Evolutionary conservation across 2,329 filamentous ascomycete genomes (phyloP).

Genomic region (Drechslerella dactyloides): DNA sequence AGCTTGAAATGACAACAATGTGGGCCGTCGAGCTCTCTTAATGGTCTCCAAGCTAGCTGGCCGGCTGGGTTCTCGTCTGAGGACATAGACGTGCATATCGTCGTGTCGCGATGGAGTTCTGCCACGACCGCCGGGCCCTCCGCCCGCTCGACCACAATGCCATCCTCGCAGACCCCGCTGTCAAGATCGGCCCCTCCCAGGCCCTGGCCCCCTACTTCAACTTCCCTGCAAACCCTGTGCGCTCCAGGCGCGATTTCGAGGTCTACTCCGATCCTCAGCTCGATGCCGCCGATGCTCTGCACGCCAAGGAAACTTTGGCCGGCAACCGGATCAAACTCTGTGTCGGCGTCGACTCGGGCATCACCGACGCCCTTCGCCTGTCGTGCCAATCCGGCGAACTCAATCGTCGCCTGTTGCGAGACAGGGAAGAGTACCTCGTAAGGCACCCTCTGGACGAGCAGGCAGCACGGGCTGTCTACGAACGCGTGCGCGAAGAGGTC

Average conservation of each 20-base stretch:
- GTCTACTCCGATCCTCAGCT: constrained; percentile 35
- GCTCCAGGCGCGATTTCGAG: constrained; percentile 27
- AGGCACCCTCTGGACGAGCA: constrained; percentile 28
- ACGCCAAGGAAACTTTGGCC: constrained; percentile 44
- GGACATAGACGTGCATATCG: too few species aligned
- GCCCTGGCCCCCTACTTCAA: constrained; percentile 28
- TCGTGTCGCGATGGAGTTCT: not conserved
- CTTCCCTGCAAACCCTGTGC: constrained; percentile 13
- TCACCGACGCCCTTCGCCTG: constrained; percentile 41
- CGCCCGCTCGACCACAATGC: constrained; percentile 6
- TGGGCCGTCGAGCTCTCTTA: too few species aligned
- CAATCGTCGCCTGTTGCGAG: constrained; percentile 31
- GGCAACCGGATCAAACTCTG: constrained; percentile 48
- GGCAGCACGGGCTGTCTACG: constrained; percentile 21
- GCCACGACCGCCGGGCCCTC: not conserved
- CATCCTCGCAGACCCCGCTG: constrained; percentile 2
- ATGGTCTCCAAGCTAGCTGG: too few species aligned
- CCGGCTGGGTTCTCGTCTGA: too few species aligned
- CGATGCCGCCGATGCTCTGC: constrained; percentile 18
- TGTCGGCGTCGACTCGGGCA: constrained; percentile 31
- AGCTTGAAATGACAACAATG: too few species aligned
- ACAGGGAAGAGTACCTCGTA: constrained; percentile 33
- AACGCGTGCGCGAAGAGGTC: constrained; percentile 6
- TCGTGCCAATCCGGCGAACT: constrained; percentile 39
- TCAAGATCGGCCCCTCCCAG: constrained; percentile 36